A percentile compares a stretch with the other conserved stretches of the same genome.
Conservation (phyloP, 257 asterid genomes). For the Misopates orontium region DNA sequence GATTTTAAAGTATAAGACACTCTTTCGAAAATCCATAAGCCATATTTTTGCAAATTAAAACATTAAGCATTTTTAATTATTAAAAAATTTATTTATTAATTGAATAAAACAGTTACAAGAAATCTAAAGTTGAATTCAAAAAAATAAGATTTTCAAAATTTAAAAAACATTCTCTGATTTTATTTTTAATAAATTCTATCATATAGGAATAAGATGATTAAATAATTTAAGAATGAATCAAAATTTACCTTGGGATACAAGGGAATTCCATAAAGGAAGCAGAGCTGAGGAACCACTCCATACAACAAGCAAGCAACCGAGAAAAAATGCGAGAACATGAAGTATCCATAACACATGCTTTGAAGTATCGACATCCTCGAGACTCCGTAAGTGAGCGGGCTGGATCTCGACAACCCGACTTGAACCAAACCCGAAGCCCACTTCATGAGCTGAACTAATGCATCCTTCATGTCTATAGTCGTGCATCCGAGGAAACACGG, state of each 20-base stretch:
- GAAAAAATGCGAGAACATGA: constrained; percentile 40
- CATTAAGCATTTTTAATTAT: too few relatives aligned
- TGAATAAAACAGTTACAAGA: too few relatives aligned
- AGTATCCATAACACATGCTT: constrained; percentile 58
- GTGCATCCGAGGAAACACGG: constrained; percentile 65
- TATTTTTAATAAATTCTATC: too few relatives aligned
- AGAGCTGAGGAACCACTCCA: constrained; percentile 50
- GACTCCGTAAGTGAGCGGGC: constrained; percentile 58
- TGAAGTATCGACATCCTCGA: constrained; percentile 50
- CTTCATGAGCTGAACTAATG: constrained; percentile 59
- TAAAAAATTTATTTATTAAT: too few relatives aligned
- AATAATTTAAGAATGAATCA: not conserved
- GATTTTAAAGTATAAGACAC: too few relatives aligned
- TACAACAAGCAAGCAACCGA: constrained; percentile 49
- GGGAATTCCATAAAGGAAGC: constrained; percentile 54
- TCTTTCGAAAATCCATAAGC: too few relatives aligned
- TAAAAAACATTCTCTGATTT: too few relatives aligned
- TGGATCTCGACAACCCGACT: constrained; percentile 53
- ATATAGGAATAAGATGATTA: not conserved
- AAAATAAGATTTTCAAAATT: too few relatives aligned
- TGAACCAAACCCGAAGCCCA: constrained; percentile 70
- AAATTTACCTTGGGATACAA: constrained; percentile 56
- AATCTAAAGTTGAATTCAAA: too few relatives aligned
- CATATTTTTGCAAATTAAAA: too few relatives aligned
- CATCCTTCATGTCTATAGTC: constrained; percentile 65